phyloP scores from a whole-genome alignment of 805 yeast genomes.

The Saccharomycopsis schoenii region DNA sequence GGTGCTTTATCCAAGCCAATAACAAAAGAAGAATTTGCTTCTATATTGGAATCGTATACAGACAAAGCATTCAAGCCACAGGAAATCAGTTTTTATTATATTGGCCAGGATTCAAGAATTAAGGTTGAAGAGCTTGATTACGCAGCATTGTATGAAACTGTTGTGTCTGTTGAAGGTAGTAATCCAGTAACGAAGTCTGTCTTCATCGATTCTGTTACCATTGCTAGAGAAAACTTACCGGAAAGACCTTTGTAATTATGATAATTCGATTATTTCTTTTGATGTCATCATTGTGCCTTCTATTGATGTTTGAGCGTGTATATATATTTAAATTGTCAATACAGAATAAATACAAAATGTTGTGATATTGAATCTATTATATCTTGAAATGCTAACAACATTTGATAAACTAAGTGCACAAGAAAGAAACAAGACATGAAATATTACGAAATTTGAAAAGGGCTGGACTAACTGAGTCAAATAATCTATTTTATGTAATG shows the following conservation, averaged over 20 bases:
- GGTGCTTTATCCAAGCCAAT: constrained; percentile 9
- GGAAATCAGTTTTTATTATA: not conserved
- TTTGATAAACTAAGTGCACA: too few relatives aligned
- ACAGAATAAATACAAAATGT: not conserved
- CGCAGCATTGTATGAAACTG: constrained; percentile 7
- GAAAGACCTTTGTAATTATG: constrained; percentile 1
- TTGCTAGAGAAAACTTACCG: not conserved
- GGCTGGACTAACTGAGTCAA: too few relatives aligned
- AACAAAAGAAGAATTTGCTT: constrained; percentile 2
- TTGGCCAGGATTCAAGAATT: not conserved
- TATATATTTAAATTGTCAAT: not conserved
- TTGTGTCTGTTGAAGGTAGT: not conserved
- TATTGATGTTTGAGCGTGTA: not conserved
- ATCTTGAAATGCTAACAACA: not conserved
- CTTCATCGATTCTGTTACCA: not conserved
- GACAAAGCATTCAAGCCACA: constrained; percentile 6
- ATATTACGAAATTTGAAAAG: not conserved
- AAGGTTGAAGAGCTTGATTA: constrained; percentile 6
- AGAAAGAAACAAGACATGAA: too few relatives aligned
- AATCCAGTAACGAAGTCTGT: not conserved
- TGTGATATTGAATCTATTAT: not conserved
- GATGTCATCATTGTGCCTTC: not conserved
- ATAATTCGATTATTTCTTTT: not conserved
- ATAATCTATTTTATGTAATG: not conserved
- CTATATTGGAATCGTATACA: constrained; percentile 3